phyloP scores from a whole-genome alignment of 1,284 basidiomycete species.

The Porogramme epimiltina region DNA sequence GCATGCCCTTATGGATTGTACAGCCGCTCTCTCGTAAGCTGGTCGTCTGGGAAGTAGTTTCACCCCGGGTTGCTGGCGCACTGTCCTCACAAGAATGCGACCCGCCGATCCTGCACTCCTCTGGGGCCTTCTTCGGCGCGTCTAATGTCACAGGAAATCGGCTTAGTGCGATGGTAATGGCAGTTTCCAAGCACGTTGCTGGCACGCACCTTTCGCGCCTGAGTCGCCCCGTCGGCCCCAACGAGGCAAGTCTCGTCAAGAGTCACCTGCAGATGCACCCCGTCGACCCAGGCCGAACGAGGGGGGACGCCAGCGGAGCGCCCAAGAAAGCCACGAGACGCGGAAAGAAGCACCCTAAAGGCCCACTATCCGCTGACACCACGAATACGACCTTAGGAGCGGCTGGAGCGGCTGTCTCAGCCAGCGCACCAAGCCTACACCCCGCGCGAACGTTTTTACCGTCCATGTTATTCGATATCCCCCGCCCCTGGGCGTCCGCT shows the following conservation, averaged over 20 bases:
- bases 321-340: no score
- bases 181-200: not conserved
- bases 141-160: not conserved
- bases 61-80: no score
- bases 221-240: not conserved
- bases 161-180: not conserved
- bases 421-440: not conserved
- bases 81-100: not conserved
- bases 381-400: no score
- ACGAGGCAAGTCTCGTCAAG: not conserved
- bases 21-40: not conserved
- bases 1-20: conserved; percentile 3
- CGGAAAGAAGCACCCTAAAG: no score
- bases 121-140: not conserved
- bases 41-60: not conserved
- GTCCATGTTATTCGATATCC: not conserved
- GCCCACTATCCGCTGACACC: not conserved
- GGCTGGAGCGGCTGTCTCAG: not conserved
- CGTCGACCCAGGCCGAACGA: no score
- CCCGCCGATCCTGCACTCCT: not conserved
- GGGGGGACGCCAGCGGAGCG: no score
- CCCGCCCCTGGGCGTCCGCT: not conserved
- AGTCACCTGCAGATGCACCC: no score
- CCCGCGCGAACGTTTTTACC: not conserved
- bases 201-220: not conserved